These are phyloP conservation scores for Acrocalymma vagum DNA, from an alignment of 2,329 filamentous ascomycete species.

Conservation along the genomic window DNA sequence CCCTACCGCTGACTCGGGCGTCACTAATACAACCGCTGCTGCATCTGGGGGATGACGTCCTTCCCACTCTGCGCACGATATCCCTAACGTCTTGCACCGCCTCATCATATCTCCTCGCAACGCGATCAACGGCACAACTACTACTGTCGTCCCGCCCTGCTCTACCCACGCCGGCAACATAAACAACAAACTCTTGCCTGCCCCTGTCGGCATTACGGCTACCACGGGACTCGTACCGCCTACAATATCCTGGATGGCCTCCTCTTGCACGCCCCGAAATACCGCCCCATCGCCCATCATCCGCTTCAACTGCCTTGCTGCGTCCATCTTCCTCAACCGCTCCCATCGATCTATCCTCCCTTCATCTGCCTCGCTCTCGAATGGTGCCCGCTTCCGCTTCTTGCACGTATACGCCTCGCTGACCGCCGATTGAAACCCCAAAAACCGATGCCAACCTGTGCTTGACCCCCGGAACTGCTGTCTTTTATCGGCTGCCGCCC, in stretches of 20 bases:
- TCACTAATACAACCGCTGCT: constrained; percentile 30
- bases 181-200: constrained; percentile 36
- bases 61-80: constrained; percentile 25
- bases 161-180: constrained; percentile 31
- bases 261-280: constrained; percentile 26
- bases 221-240: constrained; percentile 22
- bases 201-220: constrained; percentile 29
- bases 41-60: constrained; percentile 15
- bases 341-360: constrained; percentile 7
- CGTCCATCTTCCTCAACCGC: constrained; percentile 14
- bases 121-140: constrained; percentile 29
- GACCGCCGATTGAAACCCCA: constrained; percentile 13
- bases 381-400: constrained; percentile 12
- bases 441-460: constrained; percentile 26
- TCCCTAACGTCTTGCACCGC: constrained; percentile 18
- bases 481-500: constrained; percentile 11
- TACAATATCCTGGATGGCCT: constrained; percentile 26
- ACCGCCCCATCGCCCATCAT: constrained; percentile 16
- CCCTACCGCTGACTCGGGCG: constrained; percentile 26
- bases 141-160: constrained; percentile 19
- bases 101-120: constrained; percentile 28
- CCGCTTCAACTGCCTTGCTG: constrained; percentile 12
- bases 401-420: constrained; percentile 1
- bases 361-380: constrained; percentile 14
- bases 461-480: constrained; percentile 18